phyloP scores from a whole-genome alignment of 2,329 filamentous ascomycete species.

The Rhynchosporium secalis region DNA sequence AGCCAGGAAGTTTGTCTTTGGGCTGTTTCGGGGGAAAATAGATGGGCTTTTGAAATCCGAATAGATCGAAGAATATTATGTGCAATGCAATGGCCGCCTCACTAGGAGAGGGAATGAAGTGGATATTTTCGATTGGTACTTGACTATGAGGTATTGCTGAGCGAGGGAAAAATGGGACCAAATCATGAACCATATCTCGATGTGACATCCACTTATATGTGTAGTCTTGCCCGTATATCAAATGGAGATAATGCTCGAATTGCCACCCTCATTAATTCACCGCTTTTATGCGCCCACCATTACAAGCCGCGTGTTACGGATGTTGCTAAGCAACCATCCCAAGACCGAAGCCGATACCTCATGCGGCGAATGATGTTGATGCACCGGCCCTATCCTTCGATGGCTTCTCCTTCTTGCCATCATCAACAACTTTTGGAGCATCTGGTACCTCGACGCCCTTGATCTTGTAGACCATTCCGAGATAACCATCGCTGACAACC shows the following conservation, averaged over 20 bases:
- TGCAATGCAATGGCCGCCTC: background rate
- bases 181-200: no score
- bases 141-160: no score
- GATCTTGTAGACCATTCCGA: slow-evolving; percentile 61
- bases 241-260: no score
- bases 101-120: no score
- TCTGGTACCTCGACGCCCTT: slow-evolving; percentile 38
- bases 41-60: background rate
- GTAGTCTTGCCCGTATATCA: no score
- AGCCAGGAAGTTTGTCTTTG: background rate
- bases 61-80: background rate
- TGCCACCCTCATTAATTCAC: no score
- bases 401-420: slow-evolving; percentile 30
- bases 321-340: no score
- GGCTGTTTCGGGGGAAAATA: background rate
- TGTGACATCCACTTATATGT: no score
- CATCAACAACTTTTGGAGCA: slow-evolving; percentile 30
- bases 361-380: background rate
- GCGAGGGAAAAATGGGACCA: no score
- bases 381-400: slow-evolving; percentile 8
- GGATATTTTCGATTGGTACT: no score
- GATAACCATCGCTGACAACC: slow-evolving; percentile 73
- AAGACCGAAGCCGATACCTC: background rate
- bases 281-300: no score
- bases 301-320: no score